Base-by-base conservation (phyloP, 176 grass and related monocot genomes). In the Ensete ventricosum region DNA sequence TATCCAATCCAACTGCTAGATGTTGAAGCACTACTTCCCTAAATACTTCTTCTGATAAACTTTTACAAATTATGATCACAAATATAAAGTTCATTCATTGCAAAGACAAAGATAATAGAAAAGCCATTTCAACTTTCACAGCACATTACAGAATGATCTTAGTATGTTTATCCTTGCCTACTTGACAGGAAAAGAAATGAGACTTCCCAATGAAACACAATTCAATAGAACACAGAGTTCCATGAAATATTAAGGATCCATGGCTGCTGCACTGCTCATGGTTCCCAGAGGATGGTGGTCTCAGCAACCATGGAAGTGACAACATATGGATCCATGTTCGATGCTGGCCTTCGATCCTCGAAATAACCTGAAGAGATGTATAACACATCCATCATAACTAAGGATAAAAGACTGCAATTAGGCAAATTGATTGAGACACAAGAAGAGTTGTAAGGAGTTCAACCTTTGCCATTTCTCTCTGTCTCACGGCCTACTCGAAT, bases 271-370 rank as follows among this genome's bases (percentile, higher is more conserved):
- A 12, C 14, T 29, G 65, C 65, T 48, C 24, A 68, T 34, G 65
- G 65, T 14, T 68, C 8, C 65, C 24, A 68, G 13, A 68, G 24
- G 87, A 97, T 84, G 71, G 93, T 97, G 71, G 93, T 93, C 9
- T 97, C 75, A 67, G 93, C 93, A 80, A 97, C 82, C 93, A 85
- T 88, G 4, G 93, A 86, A 48, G 93, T 97, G 52, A 97, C 93
- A 7, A 93, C 62, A 74, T 97, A 97, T 1, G 93, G 93, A 71
- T 97, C 93, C 93, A 97, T 97, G 93, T 93, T 97, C 10, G 93
- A 97, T 58, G 93, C 93, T 11, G 93, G 93, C 88, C 93, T 87
- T 79, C 93, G 86, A 43, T 97, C 93, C 83, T 97, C 93, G 66
- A 97, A 97, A 83, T 97, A 97, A 78, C 83, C 83, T 85, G 24